Conservation (phyloP, 257 asterid genomes). For the Scutellaria barbata region DNA sequence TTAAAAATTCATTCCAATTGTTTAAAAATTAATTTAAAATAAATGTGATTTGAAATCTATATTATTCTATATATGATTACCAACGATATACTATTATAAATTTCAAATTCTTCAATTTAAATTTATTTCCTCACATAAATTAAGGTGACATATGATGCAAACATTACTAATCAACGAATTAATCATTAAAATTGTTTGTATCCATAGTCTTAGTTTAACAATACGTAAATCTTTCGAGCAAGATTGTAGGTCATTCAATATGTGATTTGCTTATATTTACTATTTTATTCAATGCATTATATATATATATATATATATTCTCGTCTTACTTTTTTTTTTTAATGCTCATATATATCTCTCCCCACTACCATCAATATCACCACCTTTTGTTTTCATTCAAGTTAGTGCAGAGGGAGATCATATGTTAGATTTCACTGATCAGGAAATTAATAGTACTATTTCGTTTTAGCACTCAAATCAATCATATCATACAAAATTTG, state of each 20-base stretch:
- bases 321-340: too few species aligned
- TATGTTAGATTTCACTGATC: neutral
- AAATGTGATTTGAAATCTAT: too few species aligned
- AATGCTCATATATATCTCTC: neutral
- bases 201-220: too few species aligned
- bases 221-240: too few species aligned
- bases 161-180: slow-evolving; percentile 14
- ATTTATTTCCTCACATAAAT: neutral
- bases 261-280: too few species aligned
- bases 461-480: neutral
- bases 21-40: too few species aligned
- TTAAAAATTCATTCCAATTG: too few species aligned
- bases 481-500: neutral
- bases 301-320: neutral
- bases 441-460: neutral
- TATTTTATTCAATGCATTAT: neutral
- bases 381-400: neutral
- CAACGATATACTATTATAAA: too few species aligned
- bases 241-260: too few species aligned
- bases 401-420: neutral
- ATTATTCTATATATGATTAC: too few species aligned
- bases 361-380: neutral
- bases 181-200: neutral
- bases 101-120: too few species aligned
- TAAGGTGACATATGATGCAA: too few species aligned